These are phyloP conservation scores for Thraustochytrium sp. DNA, from an alignment of 352 stramenopile species.

Conservation along the genomic window DNA sequence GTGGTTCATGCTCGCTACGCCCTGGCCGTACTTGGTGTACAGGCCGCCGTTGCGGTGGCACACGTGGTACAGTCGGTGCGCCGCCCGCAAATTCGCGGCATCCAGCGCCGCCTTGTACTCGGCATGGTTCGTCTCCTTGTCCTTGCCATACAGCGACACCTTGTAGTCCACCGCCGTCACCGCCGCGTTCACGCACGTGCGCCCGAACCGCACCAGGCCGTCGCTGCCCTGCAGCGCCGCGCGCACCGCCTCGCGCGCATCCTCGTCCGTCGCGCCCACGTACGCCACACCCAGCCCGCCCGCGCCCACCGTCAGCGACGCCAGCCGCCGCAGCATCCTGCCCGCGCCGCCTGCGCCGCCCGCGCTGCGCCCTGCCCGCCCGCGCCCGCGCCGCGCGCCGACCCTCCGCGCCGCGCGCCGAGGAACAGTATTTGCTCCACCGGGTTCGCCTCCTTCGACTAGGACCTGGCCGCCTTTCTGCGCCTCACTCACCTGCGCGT, in stretches of 20 bases:
- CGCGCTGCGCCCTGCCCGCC: too few relatives aligned
- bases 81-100: constrained; percentile 66
- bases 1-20: constrained; percentile 80
- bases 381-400: too few relatives aligned
- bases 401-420: too few relatives aligned
- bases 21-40: constrained; percentile 84
- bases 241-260: neutral
- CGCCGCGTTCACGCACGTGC: constrained; percentile 22
- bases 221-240: neutral
- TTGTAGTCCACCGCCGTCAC: constrained; percentile 42
- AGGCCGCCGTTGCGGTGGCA: constrained; percentile 77
- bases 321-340: neutral
- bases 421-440: too few relatives aligned
- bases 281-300: neutral
- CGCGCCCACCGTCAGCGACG: neutral
- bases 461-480: too few relatives aligned
- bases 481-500: too few relatives aligned
- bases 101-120: constrained; percentile 63
- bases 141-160: constrained; percentile 20
- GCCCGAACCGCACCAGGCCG: constrained; percentile 14
- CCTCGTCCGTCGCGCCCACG: neutral
- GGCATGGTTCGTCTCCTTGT: neutral
- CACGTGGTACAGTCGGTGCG: constrained; percentile 63
- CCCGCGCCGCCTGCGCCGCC: neutral
- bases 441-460: too few relatives aligned